Conservation (phyloP, 2,329 filamentous ascomycete genomes). For the Fusarium cyanostomum region DNA sequence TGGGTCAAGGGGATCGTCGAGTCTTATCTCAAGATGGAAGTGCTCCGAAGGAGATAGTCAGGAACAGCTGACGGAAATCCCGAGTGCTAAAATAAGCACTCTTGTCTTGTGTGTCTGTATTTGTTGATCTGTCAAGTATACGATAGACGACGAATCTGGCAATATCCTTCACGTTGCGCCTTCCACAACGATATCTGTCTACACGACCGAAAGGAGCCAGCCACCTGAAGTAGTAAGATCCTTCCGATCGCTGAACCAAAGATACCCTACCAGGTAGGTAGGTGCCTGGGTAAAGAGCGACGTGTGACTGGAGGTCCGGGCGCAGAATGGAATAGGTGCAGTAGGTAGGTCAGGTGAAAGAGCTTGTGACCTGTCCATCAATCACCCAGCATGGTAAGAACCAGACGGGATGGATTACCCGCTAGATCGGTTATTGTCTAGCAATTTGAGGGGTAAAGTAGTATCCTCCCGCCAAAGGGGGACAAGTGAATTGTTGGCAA, state of each 20-base stretch:
- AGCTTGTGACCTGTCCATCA: slow-evolving; percentile 28
- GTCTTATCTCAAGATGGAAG: slow-evolving; percentile 36
- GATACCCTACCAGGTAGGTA: not conserved
- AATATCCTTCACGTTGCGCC: not conserved
- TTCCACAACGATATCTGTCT: slow-evolving; percentile 11
- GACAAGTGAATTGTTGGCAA: slow-evolving; percentile 1
- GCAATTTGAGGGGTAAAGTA: slow-evolving; percentile 34
- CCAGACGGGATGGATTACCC: slow-evolving; percentile 18
- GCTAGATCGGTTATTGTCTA: slow-evolving; percentile 19
- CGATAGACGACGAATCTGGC: too few relatives aligned
- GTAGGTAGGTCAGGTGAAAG: slow-evolving; percentile 34
- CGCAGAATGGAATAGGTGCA: slow-evolving; percentile 16
- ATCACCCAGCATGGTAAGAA: slow-evolving; percentile 28
- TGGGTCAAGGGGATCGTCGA: slow-evolving; percentile 36
- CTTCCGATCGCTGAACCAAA: slow-evolving; percentile 6
- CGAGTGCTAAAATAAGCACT: slow-evolving; percentile 21
- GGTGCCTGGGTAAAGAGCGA: not conserved
- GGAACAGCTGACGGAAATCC: slow-evolving; percentile 36
- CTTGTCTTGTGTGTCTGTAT: not conserved
- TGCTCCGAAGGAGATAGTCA: slow-evolving; percentile 36
- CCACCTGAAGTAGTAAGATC: not conserved
- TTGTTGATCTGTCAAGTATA: too few relatives aligned
- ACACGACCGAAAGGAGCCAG: slow-evolving; percentile 4
- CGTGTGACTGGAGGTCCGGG: slow-evolving; percentile 27
- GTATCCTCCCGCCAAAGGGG: slow-evolving; percentile 3